These are phyloP conservation scores for Fusarium tuaranense DNA, from an alignment of 2,329 filamentous ascomycete genomes.

Conservation along the genomic window DNA sequence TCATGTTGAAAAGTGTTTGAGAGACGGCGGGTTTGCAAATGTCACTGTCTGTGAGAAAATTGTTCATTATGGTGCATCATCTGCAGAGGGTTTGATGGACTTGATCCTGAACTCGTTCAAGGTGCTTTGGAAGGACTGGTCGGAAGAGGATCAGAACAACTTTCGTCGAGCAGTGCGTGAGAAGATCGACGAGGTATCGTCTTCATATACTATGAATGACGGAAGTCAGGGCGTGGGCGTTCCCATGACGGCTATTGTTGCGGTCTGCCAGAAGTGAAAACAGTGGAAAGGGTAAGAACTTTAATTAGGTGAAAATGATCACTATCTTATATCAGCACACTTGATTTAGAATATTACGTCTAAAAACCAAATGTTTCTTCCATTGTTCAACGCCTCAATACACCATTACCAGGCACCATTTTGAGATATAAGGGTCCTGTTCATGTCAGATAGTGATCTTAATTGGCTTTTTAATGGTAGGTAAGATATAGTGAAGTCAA, in stretches of 20 bases:
- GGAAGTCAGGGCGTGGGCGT: neutral
- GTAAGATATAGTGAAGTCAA: neutral
- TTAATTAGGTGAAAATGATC: fast-evolving
- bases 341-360: neutral
- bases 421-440: neutral
- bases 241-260: neutral
- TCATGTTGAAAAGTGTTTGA: neutral
- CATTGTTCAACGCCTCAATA: neutral
- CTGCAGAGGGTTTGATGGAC: neutral
- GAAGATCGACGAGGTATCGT: neutral
- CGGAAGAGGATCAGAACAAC: neutral
- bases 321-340: neutral
- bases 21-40: neutral
- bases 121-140: neutral
- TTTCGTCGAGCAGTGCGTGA: neutral
- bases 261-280: neutral
- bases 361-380: neutral
- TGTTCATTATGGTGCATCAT: neutral
- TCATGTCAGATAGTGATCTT: neutral
- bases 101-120: neutral
- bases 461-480: neutral
- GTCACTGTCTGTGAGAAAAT: neutral
- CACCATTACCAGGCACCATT: neutral
- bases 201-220: neutral
- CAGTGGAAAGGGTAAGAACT: neutral